Base-by-base conservation (phyloP, 176 grass and related monocot genomes). In the Cenchrus americanus region DNA sequence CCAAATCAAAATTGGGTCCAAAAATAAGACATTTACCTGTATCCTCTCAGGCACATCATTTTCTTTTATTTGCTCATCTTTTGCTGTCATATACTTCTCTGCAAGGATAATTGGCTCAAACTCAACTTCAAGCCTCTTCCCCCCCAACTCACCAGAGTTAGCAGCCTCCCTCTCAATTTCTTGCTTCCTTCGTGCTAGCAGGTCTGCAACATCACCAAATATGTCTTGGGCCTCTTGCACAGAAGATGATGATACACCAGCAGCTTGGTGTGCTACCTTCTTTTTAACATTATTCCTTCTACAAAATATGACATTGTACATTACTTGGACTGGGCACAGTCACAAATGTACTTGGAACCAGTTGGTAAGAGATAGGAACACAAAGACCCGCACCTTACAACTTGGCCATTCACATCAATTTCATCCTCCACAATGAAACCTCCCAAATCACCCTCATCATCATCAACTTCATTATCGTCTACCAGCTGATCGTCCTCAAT, bases 71-170 rank as follows among this genome's bases (percentile, higher is more conserved):
- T 90, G 90, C 8, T 99, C 97, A 84, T 99, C 97, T 77, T 96
- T 92, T 8, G 89, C 58, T 81, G 97, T 99, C 97, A 99, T 99
- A 87, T 94, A 96, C 71, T 99, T 96, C 84, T 99, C 97, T 47
- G 93, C 92, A 64, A 99, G 80, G 84, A 99, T 96, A 92, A 94
- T 94, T 66, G 97, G 97, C 62, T 99, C 97, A 81, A 96, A 99
- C 66, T 96, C 97, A 52, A 96, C 97, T 85, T 99, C 93, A 75
- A 99, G 77, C 22, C 88, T 91, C 47, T 91, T 92, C 24, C 85
- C 86, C 24, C 87, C 73, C 76, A 84, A 43, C 21, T 83, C 86
- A 47, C 73, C 79, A 1, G 87, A 75, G 55, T 73, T 80, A 41
- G 47, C 66, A 75, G 84, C 93, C 75, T 91, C 91, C 81, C 86